Conservation (phyloP, 108 stramenopile species). For the Mayamaea pseudoterrestris region DNA sequence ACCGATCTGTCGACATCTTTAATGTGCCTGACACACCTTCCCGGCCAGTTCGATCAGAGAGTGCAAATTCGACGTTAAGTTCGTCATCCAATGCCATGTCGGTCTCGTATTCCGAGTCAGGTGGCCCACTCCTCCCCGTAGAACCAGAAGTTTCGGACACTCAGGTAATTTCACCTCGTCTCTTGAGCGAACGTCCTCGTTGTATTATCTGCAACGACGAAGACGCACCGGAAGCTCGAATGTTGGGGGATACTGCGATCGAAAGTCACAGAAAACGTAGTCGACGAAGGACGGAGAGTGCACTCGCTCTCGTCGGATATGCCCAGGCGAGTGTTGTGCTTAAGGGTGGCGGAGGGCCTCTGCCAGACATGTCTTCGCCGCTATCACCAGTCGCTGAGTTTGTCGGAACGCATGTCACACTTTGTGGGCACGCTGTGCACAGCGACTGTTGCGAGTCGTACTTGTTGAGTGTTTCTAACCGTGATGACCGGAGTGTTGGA, state of each 20-base stretch:
- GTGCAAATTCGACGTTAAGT: conserved; percentile 19
- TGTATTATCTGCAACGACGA: conserved; percentile 78
- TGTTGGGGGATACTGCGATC: conserved; percentile 9
- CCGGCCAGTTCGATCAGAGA: conserved; percentile 9
- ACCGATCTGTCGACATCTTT: background rate
- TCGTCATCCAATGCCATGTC: conserved; percentile 11
- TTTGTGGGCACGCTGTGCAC: conserved; percentile 85
- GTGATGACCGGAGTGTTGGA: conserved; percentile 50
- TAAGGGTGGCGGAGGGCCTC: conserved; percentile 65
- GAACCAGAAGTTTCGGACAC: conserved; percentile 10
- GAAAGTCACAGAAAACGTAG: conserved; percentile 23
- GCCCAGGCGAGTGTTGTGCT: conserved; percentile 68
- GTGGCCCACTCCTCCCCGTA: conserved; percentile 5
- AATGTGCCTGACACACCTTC: conserved; percentile 2
- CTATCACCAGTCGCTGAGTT: conserved; percentile 29
- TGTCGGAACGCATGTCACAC: conserved; percentile 62
- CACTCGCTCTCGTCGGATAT: conserved; percentile 72
- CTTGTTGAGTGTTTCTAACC: conserved; percentile 46
- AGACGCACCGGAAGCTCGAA: conserved; percentile 8
- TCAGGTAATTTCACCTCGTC: conserved; percentile 19
- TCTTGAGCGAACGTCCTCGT: conserved; percentile 44
- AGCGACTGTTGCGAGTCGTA: conserved; percentile 74
- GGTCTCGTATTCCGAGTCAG: conserved; percentile 20
- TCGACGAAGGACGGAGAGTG: conserved; percentile 29
- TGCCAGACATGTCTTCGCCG: conserved; percentile 12